A percentile compares a stretch with the other conserved stretches of the same genome.
phyloP scores from a whole-genome alignment of 352 stramenopile species.

The Phytopythium helicoides region DNA sequence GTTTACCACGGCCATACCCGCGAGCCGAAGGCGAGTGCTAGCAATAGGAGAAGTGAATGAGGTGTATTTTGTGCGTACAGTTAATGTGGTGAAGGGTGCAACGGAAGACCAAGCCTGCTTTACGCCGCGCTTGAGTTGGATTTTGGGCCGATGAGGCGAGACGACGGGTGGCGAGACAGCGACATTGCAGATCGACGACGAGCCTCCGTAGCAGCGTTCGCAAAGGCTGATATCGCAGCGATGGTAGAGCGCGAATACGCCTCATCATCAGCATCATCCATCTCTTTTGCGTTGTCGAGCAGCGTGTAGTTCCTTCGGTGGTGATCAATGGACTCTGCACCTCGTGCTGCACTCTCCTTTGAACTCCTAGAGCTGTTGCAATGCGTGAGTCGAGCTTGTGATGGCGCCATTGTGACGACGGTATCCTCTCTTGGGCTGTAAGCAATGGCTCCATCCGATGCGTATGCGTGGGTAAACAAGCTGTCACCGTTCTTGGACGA shows the following conservation, averaged over 20 bases:
- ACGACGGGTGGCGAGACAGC: conserved; percentile 41
- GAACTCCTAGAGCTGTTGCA: background rate
- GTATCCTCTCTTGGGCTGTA: conserved; percentile 6
- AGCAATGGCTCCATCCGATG: conserved; percentile 13
- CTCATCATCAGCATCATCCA: background rate
- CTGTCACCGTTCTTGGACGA: background rate
- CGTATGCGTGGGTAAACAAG: conserved; percentile 8
- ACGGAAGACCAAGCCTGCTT: background rate
- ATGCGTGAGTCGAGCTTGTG: no score
- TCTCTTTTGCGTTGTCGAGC: background rate
- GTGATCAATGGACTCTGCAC: background rate
- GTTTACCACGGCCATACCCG: no score
- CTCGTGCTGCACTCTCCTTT: background rate
- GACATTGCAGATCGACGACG: conserved; percentile 53
- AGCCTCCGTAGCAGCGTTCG: conserved; percentile 39
- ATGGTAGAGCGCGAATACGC: conserved; percentile 24
- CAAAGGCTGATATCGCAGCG: conserved; percentile 52
- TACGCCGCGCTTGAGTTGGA: background rate
- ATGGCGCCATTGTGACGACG: no score
- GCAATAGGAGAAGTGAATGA: background rate
- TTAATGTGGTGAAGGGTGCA: background rate
- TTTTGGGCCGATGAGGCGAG: conserved; percentile 12
- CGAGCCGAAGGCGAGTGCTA: no score
- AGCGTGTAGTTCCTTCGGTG: background rate
- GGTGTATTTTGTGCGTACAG: background rate